These are phyloP conservation scores for Candida easanensis DNA, from an alignment of 805 yeast species.

Conservation along the genomic window DNA sequence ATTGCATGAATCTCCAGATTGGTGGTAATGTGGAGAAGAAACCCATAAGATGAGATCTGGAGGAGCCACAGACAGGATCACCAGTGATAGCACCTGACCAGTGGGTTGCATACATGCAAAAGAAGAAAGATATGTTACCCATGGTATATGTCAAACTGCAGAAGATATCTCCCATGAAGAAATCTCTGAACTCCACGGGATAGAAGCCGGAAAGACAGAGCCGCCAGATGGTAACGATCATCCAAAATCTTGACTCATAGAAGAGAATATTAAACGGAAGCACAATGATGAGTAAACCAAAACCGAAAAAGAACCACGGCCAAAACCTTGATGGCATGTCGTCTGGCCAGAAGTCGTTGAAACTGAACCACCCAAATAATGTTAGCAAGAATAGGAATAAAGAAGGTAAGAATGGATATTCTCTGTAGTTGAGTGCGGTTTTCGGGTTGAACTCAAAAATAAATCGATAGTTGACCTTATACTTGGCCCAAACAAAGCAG, in stretches of 20 bases:
- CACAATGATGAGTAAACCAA: constrained; percentile 44
- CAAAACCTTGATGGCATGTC: constrained; percentile 63
- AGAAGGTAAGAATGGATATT: constrained; percentile 65
- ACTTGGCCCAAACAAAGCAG: constrained; percentile 68
- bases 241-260: constrained; percentile 73
- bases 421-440: constrained; percentile 60
- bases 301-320: constrained; percentile 75
- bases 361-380: constrained; percentile 73
- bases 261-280: constrained; percentile 61
- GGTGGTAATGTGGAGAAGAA: constrained; percentile 82
- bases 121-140: constrained; percentile 81
- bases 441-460: constrained; percentile 84
- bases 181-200: constrained; percentile 94
- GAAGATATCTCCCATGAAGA: constrained; percentile 87
- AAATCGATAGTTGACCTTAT: constrained; percentile 83
- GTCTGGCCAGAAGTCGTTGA: constrained; percentile 62
- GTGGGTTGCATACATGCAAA: constrained; percentile 73
- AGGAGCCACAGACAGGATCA: constrained; percentile 64
- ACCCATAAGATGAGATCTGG: constrained; percentile 75
- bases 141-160: constrained; percentile 86
- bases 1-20: constrained; percentile 87
- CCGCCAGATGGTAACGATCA: constrained; percentile 68
- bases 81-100: constrained; percentile 54
- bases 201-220: constrained; percentile 78
- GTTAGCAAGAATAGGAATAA: constrained; percentile 53